Percentiles rank a stretch among this genome's conserved stretches.
Evolutionary conservation across 1,284 basidiomycete species (phyloP).

Genomic region (Cutaneotrichosporon cutaneum): DNA sequence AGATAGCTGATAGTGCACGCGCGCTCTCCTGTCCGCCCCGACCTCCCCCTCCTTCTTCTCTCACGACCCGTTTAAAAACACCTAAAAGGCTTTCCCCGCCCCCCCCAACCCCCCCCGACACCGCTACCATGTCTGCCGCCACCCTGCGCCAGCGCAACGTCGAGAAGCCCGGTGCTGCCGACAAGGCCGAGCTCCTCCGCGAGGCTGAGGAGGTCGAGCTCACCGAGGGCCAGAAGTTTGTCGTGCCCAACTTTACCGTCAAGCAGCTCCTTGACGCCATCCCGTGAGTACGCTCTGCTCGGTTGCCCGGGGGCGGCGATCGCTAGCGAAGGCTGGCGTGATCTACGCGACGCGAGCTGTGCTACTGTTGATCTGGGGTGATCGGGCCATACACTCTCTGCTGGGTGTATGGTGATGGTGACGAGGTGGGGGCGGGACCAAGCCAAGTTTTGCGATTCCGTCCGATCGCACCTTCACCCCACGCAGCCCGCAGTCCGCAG

Average conservation of each 20-base stretch:
- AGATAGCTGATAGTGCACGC: neutral
- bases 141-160: conserved; percentile 46
- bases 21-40: neutral
- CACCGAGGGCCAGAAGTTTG: conserved; percentile 50
- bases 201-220: conserved; percentile 50
- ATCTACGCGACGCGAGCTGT: neutral
- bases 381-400: too few relatives aligned
- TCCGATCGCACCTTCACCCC: conserved; percentile 1
- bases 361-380: neutral
- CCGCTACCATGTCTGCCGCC: conserved; percentile 37
- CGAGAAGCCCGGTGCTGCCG: conserved; percentile 33
- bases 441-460: conserved; percentile 3
- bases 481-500: neutral
- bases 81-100: neutral
- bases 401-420: too few relatives aligned
- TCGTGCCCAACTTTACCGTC: conserved; percentile 53
- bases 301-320: too few relatives aligned
- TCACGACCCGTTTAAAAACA: neutral
- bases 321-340: neutral
- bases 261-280: conserved; percentile 72
- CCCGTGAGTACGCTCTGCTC: conserved; percentile 60
- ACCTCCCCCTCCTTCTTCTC: neutral
- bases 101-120: neutral
- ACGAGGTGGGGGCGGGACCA: neutral
- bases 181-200: conserved; percentile 47